Conservation (phyloP, 2,329 filamentous ascomycete genomes). For the Sarocladium kiliense region DNA sequence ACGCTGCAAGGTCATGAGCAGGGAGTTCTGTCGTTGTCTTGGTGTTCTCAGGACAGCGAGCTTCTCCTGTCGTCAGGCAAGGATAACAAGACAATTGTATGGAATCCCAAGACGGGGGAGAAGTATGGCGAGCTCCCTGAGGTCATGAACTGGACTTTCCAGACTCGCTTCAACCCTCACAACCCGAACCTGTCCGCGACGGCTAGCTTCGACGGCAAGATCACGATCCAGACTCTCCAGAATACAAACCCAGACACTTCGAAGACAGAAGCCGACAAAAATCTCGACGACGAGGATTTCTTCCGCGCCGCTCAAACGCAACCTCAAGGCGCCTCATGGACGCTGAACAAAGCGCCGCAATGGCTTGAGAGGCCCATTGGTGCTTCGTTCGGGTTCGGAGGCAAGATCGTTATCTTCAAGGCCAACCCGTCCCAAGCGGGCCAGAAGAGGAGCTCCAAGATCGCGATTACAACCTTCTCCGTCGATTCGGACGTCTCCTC, state of each 20-base stretch:
- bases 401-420: constrained; percentile 77
- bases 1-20: constrained; percentile 89
- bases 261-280: constrained; percentile 60
- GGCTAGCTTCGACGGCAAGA: constrained; percentile 95
- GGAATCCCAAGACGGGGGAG: constrained; percentile 92
- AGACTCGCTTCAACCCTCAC: constrained; percentile 87
- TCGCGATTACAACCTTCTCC: constrained; percentile 82
- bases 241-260: constrained; percentile 80
- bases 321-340: constrained; percentile 85
- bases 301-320: constrained; percentile 91
- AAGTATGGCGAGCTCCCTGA: constrained; percentile 89
- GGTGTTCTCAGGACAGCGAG: constrained; percentile 88
- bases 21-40: constrained; percentile 87
- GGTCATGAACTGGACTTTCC: constrained; percentile 99
- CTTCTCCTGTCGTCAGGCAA: constrained; percentile 91
- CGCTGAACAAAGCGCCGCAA: constrained; percentile 76
- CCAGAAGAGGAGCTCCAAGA: constrained; percentile 65
- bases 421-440: constrained; percentile 53
- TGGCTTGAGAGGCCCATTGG: constrained; percentile 85
- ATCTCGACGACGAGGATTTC: constrained; percentile 88
- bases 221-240: constrained; percentile 87
- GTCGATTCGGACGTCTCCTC: constrained; percentile 81
- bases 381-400: constrained; percentile 91
- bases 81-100: constrained; percentile 90
- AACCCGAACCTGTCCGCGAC: constrained; percentile 92